Evolutionary conservation across 208 protist species (phyloP).

Genomic region (Acanthamoeba royreba): DNA sequence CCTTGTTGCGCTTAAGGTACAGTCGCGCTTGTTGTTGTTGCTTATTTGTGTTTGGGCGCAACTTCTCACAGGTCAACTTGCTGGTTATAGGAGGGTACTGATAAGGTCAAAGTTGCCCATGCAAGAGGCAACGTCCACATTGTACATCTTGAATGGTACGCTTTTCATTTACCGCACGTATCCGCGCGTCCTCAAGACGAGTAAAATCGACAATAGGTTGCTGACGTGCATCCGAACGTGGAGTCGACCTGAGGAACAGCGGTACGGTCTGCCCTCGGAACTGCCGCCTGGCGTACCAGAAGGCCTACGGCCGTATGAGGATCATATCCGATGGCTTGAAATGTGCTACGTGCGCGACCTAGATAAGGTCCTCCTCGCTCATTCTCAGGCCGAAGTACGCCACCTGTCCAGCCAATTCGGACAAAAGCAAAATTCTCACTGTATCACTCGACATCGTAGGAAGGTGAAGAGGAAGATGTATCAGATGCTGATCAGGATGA

Average conservation of each 20-base stretch:
- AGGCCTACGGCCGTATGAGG: not conserved
- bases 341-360: not conserved
- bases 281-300: not conserved
- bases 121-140: not conserved
- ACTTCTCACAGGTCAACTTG: not conserved
- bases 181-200: not conserved
- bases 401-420: not conserved
- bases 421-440: not conserved
- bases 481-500: not conserved
- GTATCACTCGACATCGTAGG: not conserved
- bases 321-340: not conserved
- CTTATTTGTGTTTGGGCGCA: not conserved
- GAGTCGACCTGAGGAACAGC: not conserved
- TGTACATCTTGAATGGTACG: not conserved
- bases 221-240: not conserved
- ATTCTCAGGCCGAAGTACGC: not conserved
- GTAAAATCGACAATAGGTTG: not conserved
- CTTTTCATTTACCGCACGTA: not conserved
- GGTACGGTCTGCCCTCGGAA: not conserved
- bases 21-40: not conserved
- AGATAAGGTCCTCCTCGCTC: not conserved
- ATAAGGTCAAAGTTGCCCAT: not conserved
- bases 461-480: not conserved
- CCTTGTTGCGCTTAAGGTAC: not conserved
- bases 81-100: not conserved